A percentile compares a stretch with the other conserved stretches of the same genome.
These are phyloP conservation scores for Paxillus ammoniavirescens DNA, from an alignment of 768 basidiomycete species.

Conservation along the genomic window DNA sequence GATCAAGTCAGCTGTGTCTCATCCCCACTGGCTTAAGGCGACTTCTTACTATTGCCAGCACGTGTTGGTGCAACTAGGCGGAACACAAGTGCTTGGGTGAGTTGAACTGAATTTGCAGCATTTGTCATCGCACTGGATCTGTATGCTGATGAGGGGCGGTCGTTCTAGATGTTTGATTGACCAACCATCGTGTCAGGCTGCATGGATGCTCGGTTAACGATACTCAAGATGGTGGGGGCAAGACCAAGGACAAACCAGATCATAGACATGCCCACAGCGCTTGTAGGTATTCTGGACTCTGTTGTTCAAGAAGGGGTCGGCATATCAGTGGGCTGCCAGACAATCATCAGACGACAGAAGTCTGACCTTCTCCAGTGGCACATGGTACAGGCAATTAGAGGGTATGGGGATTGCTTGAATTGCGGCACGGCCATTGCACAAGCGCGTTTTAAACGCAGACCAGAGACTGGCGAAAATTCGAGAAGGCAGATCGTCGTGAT, in stretches of 20 bases:
- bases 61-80: constrained; percentile 52
- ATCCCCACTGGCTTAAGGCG: constrained; percentile 3
- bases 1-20: constrained; percentile 20
- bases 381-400: constrained; percentile 41
- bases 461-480: constrained; percentile 13
- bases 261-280: constrained; percentile 52
- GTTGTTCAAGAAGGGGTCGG: constrained; percentile 4
- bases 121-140: constrained; percentile 66
- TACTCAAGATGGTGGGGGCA: constrained; percentile 7
- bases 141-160: constrained; percentile 16
- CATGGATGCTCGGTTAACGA: constrained; percentile 9
- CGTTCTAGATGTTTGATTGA: constrained; percentile 4
- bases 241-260: constrained; percentile 42
- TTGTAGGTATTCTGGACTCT: constrained; percentile 68
- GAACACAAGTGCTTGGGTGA: constrained; percentile 59
- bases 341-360: constrained; percentile 9
- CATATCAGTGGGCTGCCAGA: constrained; percentile 11
- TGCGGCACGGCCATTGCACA: not conserved
- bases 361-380: constrained; percentile 71
- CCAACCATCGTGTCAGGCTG: constrained; percentile 64
- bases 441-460: constrained; percentile 26
- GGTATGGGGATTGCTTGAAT: constrained; percentile 15
- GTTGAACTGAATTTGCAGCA: constrained; percentile 69
- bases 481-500: constrained; percentile 26
- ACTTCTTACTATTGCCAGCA: constrained; percentile 78